A percentile compares a stretch with the other conserved stretches of the same genome.
Conservation (phyloP, 192 early-diverging fungal species). For the Coemansia asiatica region DNA sequence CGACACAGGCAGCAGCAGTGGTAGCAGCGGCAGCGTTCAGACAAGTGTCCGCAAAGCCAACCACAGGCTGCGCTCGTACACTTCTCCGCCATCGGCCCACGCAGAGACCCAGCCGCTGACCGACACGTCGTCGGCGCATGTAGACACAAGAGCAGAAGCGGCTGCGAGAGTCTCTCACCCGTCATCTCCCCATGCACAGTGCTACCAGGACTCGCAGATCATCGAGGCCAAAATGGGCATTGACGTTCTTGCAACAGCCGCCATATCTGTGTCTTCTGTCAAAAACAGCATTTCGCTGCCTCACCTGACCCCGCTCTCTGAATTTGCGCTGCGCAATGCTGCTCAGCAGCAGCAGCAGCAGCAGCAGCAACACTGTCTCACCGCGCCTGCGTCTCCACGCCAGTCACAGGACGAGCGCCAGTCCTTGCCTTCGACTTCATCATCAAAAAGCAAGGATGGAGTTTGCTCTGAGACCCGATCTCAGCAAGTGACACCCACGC, state of each 20-base stretch:
- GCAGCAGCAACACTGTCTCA: slow-evolving; percentile 10
- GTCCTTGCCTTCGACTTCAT: background rate
- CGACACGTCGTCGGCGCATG: background rate
- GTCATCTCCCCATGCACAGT: slow-evolving; percentile 1
- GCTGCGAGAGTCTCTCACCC: background rate
- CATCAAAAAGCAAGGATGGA: slow-evolving; percentile 4
- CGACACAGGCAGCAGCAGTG: background rate
- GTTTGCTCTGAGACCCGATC: slow-evolving; percentile 3
- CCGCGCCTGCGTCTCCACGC: slow-evolving; percentile 11
- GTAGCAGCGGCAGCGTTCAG: background rate
- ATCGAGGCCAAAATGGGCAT: slow-evolving; percentile 47
- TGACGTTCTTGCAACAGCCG: slow-evolving; percentile 47
- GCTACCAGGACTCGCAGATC: slow-evolving; percentile 26
- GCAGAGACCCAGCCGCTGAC: background rate
- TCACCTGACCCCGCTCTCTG: slow-evolving; percentile 50
- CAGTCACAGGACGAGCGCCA: slow-evolving; percentile 9
- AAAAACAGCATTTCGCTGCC: slow-evolving; percentile 35
- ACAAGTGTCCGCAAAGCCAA: background rate
- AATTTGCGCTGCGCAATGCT: slow-evolving; percentile 26
- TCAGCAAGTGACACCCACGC: slow-evolving; percentile 25
- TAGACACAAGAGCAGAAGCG: background rate
- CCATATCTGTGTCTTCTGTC: slow-evolving; percentile 41
- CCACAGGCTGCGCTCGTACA: slow-evolving; percentile 20
- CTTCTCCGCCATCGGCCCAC: slow-evolving; percentile 18
- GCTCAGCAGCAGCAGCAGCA: slow-evolving; percentile 14